These are phyloP conservation scores for Fusarium nanum DNA, from an alignment of 2,329 filamentous ascomycete species.

Conservation along the genomic window DNA sequence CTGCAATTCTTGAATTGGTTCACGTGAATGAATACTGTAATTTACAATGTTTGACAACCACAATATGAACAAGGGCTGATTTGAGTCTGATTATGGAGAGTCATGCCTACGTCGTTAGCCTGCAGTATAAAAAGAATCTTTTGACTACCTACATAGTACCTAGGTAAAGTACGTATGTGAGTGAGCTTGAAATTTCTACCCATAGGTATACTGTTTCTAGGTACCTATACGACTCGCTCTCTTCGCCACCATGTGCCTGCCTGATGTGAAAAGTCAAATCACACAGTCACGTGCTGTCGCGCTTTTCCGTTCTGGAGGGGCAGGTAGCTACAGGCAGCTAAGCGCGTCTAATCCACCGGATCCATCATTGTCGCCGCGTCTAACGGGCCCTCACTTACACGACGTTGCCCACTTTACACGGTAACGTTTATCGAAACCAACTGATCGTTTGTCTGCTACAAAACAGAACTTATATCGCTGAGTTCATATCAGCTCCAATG, in stretches of 20 bases:
- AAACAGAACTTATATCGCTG: slow-evolving; percentile 16
- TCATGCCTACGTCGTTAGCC: neutral
- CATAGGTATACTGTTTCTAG: neutral
- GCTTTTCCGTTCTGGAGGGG: slow-evolving; percentile 19
- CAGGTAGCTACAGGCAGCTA: neutral
- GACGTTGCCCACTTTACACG: slow-evolving; percentile 17
- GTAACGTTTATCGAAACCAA: slow-evolving; percentile 6
- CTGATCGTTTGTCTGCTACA: neutral
- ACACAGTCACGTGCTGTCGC: slow-evolving; percentile 45
- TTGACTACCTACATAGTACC: neutral
- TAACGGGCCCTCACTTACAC: slow-evolving; percentile 6
- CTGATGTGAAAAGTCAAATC: slow-evolving; percentile 9
- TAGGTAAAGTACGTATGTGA: neutral
- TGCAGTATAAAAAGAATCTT: neutral
- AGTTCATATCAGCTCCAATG: slow-evolving; percentile 12
- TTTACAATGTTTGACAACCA: neutral
- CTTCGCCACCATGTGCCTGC: slow-evolving; percentile 6
- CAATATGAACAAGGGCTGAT: neutral
- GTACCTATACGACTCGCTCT: slow-evolving; percentile 6
- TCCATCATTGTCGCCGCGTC: slow-evolving; percentile 31
- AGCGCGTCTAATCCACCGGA: slow-evolving; percentile 22
- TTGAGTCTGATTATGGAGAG: neutral
- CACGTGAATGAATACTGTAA: neutral
- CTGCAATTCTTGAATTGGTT: neutral
- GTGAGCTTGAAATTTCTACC: neutral